Percentiles rank a stretch among this genome's conserved stretches.
These are phyloP conservation scores for Telopea speciosissima DNA, from an alignment of 177 flowering plant genomes.

Conservation along the genomic window DNA sequence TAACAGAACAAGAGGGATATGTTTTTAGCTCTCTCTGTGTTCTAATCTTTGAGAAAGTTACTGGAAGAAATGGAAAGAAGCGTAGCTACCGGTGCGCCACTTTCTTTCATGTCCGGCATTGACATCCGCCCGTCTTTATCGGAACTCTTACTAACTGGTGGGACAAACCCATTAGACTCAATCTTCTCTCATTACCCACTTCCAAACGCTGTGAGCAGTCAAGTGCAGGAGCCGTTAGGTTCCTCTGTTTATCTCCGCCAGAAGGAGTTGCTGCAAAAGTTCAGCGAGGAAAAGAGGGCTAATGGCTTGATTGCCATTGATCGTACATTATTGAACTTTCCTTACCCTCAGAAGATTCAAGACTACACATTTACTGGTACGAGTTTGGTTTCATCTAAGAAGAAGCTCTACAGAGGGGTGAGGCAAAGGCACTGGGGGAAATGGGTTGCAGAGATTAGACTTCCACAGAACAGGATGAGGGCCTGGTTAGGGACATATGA, in stretches of 20 bases:
- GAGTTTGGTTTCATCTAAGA: constrained; percentile 19
- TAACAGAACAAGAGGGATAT: constrained; percentile 21
- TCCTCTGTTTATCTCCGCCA: constrained; percentile 76
- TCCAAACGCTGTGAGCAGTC: constrained; percentile 18
- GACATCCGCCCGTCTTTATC: constrained; percentile 49
- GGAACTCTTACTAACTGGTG: constrained; percentile 46
- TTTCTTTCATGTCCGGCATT: constrained; percentile 4
- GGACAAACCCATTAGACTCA: constrained; percentile 59
- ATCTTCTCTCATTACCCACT: constrained; percentile 47
- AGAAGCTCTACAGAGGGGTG: constrained; percentile 95
- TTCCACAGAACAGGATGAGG: constrained; percentile 86
- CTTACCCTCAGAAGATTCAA: constrained; percentile 1
- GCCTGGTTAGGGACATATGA: constrained; percentile 98
- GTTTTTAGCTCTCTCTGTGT: constrained; percentile 19
- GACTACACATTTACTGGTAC: background rate
- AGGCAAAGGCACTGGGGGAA: constrained; percentile 99
- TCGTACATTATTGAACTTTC: background rate
- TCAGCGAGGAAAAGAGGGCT: constrained; percentile 31
- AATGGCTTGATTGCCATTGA: background rate
- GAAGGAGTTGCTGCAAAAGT: constrained; percentile 54
- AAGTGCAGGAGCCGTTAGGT: constrained; percentile 42
- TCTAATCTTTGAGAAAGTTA: constrained; percentile 1
- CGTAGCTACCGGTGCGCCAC: constrained; percentile 14
- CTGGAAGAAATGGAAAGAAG: constrained; percentile 14
- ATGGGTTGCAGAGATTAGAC: constrained; percentile 98